Percentiles rank a stretch among this genome's conserved stretches.
Conservation (phyloP, 2,329 filamentous ascomycete species). For the Calonectria hawksworthii region DNA sequence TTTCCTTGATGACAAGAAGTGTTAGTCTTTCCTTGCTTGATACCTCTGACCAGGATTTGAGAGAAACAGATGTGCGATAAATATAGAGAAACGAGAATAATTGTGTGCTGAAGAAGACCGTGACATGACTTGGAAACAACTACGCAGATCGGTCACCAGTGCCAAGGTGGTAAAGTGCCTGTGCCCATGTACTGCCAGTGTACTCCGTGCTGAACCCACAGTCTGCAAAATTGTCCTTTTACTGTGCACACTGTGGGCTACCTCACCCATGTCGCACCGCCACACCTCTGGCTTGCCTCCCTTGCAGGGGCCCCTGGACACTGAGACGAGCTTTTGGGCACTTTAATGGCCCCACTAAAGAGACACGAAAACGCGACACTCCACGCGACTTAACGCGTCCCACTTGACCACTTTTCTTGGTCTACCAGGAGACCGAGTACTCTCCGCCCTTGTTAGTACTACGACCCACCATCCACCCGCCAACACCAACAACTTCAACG, state of each 20-base stretch:
- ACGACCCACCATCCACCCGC: not conserved
- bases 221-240: not conserved
- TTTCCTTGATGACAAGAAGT: not conserved
- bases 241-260: not conserved
- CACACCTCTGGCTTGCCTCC: not conserved
- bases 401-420: constrained; percentile 26
- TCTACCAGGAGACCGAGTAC: constrained; percentile 16
- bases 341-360: constrained; percentile 17
- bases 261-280: not conserved
- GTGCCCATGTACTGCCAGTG: not conserved
- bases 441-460: not conserved
- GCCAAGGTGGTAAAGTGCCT: not conserved
- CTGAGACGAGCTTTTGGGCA: not conserved
- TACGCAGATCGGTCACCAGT: not conserved
- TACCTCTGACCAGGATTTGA: not conserved
- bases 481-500: constrained; percentile 18
- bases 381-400: constrained; percentile 27
- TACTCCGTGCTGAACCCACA: not conserved
- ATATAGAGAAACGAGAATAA: not conserved
- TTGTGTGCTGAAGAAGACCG: not conserved
- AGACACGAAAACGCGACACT: constrained; percentile 13
- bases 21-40: not conserved
- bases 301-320: not conserved
- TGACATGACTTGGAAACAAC: not conserved
- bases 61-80: not conserved